Evolutionary conservation across 1,139 yeast species (phyloP).

Genomic region (Candida labiduridarum): DNA sequence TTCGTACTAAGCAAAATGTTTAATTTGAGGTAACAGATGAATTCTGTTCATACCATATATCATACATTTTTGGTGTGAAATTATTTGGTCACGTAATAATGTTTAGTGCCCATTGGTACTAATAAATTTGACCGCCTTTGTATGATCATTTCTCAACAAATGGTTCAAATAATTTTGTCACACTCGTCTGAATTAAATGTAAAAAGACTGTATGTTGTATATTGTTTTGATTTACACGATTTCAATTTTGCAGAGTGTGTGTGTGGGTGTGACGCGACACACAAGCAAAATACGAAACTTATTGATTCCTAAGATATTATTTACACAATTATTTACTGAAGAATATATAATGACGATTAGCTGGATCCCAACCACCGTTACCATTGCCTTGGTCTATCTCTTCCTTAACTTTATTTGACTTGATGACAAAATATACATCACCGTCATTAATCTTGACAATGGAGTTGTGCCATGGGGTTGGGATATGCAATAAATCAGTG

Average conservation of each 20-base stretch:
- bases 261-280: no score
- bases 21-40: no score
- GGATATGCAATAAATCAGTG: slow-evolving; percentile 58
- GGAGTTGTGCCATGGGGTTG: slow-evolving; percentile 69
- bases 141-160: no score
- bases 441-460: slow-evolving; percentile 44
- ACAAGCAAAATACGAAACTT: neutral
- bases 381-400: slow-evolving; percentile 27
- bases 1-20: no score
- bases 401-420: slow-evolving; percentile 26
- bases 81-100: no score
- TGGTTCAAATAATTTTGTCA: no score
- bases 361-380: slow-evolving; percentile 28
- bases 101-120: no score
- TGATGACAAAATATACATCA: slow-evolving; percentile 28
- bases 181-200: no score
- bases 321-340: slow-evolving; percentile 10
- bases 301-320: neutral
- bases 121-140: no score
- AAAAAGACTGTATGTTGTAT: neutral
- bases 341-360: slow-evolving; percentile 16
- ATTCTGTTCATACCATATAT: no score
- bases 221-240: neutral
- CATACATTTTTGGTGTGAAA: no score
- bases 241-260: no score